Conservation (phyloP, 805 yeast species). For the Sungouiozyma ichnusensis region DNA sequence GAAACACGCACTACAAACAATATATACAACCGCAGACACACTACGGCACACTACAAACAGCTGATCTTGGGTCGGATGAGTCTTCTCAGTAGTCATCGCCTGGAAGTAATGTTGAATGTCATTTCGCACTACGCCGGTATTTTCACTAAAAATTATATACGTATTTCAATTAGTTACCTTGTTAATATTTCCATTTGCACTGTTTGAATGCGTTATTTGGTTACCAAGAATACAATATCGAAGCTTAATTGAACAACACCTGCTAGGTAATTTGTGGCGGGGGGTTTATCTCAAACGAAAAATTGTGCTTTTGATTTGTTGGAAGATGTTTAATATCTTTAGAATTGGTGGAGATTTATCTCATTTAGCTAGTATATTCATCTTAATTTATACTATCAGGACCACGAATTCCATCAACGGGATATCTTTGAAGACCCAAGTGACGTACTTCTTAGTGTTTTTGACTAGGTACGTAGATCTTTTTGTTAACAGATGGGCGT, state of each 20-base stretch:
- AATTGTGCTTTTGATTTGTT: background rate
- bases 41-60: too few relatives aligned
- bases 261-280: too few relatives aligned
- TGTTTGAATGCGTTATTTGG: too few relatives aligned
- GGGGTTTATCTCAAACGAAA: too few relatives aligned
- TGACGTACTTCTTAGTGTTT: constrained; percentile 64
- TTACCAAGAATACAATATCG: too few relatives aligned
- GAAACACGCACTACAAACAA: background rate
- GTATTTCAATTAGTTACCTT: background rate
- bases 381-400: constrained; percentile 63
- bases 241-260: too few relatives aligned
- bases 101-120: too few relatives aligned
- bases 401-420: constrained; percentile 63
- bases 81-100: too few relatives aligned
- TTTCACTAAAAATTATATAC: background rate
- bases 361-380: constrained; percentile 69
- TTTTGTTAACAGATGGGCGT: constrained; percentile 37
- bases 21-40: background rate
- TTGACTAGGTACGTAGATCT: constrained; percentile 63
- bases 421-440: constrained; percentile 80
- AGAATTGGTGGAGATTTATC: constrained; percentile 50
- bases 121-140: background rate
- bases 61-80: too few relatives aligned
- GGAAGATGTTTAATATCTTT: constrained; percentile 11
- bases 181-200: constrained; percentile 8